Conservation (phyloP, 2,329 filamentous ascomycete genomes). For the Colletotrichum sp. region DNA sequence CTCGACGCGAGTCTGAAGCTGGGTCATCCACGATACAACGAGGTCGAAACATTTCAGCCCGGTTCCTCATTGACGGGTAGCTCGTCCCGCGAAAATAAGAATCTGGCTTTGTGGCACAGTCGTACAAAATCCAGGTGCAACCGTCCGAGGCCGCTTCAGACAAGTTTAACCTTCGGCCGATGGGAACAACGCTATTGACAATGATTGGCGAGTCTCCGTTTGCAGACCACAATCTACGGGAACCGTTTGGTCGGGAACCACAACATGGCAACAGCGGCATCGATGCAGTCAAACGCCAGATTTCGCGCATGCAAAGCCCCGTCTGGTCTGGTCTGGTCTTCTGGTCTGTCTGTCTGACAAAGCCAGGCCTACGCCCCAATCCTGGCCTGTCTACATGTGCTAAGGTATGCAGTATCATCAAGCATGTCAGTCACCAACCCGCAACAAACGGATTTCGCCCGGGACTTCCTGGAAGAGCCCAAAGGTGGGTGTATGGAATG, state of each 20-base stretch:
- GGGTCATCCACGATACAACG: neutral
- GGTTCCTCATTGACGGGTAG: neutral
- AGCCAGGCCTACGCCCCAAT: neutral
- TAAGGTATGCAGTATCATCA: neutral
- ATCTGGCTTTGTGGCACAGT: constrained; percentile 8
- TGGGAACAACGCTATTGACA: constrained; percentile 19
- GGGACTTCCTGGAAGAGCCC: neutral
- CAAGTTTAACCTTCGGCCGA: constrained; percentile 16
- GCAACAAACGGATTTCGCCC: neutral
- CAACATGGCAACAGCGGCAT: constrained; percentile 24
- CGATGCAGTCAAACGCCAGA: constrained; percentile 30
- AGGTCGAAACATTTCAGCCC: neutral
- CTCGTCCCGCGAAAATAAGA: constrained; percentile 3
- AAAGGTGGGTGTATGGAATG: neutral
- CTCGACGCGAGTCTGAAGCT: neutral
- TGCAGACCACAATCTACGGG: constrained; percentile 20
- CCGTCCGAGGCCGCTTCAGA: constrained; percentile 20
- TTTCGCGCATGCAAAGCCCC: constrained; percentile 25
- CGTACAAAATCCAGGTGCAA: constrained; percentile 11
- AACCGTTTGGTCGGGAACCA: constrained; percentile 24
- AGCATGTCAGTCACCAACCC: neutral
- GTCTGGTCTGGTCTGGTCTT: neutral
- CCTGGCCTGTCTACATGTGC: neutral
- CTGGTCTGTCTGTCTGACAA: neutral
- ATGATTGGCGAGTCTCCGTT: constrained; percentile 24